Base-by-base conservation (phyloP, 2,329 filamentous ascomycete species). In the Didymella glomerata region DNA sequence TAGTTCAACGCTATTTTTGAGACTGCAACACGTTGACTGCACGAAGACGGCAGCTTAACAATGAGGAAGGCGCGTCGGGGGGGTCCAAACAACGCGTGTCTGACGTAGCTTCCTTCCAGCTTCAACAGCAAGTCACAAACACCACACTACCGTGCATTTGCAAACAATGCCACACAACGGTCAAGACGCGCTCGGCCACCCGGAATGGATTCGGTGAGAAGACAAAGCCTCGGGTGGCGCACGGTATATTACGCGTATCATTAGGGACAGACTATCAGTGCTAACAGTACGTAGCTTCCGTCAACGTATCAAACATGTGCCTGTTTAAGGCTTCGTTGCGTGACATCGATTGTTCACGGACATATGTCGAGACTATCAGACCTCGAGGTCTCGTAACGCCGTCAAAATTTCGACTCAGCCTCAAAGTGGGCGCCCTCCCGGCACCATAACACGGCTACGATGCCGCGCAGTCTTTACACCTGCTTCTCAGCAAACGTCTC, bases 401-500 rank as follows among this genome's bases (percentile, higher is more conserved):
- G 8, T 28, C 30, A 14, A 14, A 16, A 16, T 6, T 5, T 32
- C 13, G 13, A 16, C 30, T 14, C 11, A 32, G 8, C 13, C 30
- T 16, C 13, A 16, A 32, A 16, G 30, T 32, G 30, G 30, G 30
- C 30, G 6, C 13, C 13, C 30, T 28, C 4, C 3, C 30, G 30
- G 13, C 30, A 32, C 11, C 10, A 11, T 8, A 11, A 30, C 28
- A 13, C 28, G 11, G 9, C 28, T 30, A 16, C 30, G 30, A n/a
- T 36, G 32, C 32, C 16, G 16, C 32, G 7, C 6, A 9, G 6
- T 36, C 16, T 9, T 25, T 61, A 67, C 16, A 63, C 67, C 22
- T 61, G 61, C 58, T 69, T 69, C 54, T 70, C 66, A 5, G 63
- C 67, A 4, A 52, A 38, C 1, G 46, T 27, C 32, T 49, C 48